Evolutionary conservation across 805 yeast genomes (phyloP), one percentile per base, ranked within the genome.

Genomic region (Lipomyces mesembrius): DNA sequence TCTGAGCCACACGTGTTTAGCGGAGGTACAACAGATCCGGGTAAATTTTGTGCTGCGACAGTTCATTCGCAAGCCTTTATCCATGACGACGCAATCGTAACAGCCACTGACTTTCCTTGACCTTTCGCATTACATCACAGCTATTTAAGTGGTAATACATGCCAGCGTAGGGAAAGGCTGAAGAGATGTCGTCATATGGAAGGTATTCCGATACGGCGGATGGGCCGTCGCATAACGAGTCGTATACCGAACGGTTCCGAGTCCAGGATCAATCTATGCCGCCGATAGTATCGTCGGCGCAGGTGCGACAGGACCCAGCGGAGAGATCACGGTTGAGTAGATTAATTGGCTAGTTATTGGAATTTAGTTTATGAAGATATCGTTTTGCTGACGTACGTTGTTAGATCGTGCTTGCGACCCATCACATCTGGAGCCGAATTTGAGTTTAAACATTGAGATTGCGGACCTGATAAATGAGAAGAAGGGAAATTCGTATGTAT

Each of bases 391-490:
- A 60, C 14, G 22, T 56, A 43, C 5, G 34, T 17, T 20, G 8
- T 34, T 43, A 82, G 89, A 88, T 75, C 87, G 97, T 69, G 98
- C 98, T 1, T 92, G 97, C 75, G 85, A 95, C 72, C 89, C 95
- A 51, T 83, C 94, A 0, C 81, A 91, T 59, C 76, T 81, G 32
- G 97, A 94, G 79, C 98, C 99, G 5, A 94, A 95, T 75, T 83
- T 93, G 66, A 91, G 92, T 2, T 80, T 92, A 69, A 95, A 94
- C 76, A 80, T 95, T 72, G 98, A 94, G 76, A 93, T 95, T 67
- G 94, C 98, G 68, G 99, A 95, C 78, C 84, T 89, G 74, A 87
- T 95, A 77, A 95, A 95, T 76, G 93, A 90, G 63, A 94, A 94
- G 75, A 97, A 93, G 80, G 98, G 97, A 32, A 84, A 86, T 20